Base-by-base conservation (phyloP, 1,284 basidiomycete species). In the Chiua sp. region DNA sequence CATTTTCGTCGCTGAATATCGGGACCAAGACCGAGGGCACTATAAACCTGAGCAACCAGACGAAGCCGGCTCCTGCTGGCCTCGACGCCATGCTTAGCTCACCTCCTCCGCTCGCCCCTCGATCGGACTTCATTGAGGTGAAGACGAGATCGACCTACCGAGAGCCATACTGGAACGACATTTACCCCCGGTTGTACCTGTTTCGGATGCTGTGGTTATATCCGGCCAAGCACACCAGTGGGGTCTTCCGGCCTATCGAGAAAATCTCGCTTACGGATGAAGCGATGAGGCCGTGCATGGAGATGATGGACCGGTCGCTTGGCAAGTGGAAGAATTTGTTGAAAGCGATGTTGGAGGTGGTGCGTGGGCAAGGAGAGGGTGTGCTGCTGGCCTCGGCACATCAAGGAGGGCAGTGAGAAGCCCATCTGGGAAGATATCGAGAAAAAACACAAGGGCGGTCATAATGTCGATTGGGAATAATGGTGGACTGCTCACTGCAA, bases 191-290 rank as follows among this genome's bases (percentile, higher is more conserved):
- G 62, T n/a, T n/a, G n/a, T n/a, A n/a, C n/a, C n/a, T n/a, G n/a
- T n/a, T n/a, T n/a, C n/a, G n/a, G n/a, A n/a, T n/a, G n/a, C n/a
- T n/a, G n/a, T n/a, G n/a, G n/a, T n/a, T n/a, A n/a, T n/a, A n/a
- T n/a, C n/a, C n/a, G n/a, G n/a, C n/a, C n/a, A n/a, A n/a, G n/a
- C n/a, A n/a, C n/a, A n/a, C n/a, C 6, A 39, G 59, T 2, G 79
- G 78, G 7, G 53, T 11, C 3, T 80, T 79, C 56, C 50, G 65
- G 26, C 64, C 64, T 3, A n/a, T n/a, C n/a, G n/a, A n/a, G n/a
- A n/a, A n/a, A n/a, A n/a, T n/a, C n/a, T n/a, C n/a, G n/a, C n/a
- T n/a, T n/a, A n/a, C n/a, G n/a, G n/a, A n/a, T n/a, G n/a, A n/a
- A n/a, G n/a, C n/a, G n/a, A n/a, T n/a, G n/a, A 62, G 46, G 47